Conservation (phyloP, 768 basidiomycete genomes). For the Hemileccinum rubropunctum region DNA sequence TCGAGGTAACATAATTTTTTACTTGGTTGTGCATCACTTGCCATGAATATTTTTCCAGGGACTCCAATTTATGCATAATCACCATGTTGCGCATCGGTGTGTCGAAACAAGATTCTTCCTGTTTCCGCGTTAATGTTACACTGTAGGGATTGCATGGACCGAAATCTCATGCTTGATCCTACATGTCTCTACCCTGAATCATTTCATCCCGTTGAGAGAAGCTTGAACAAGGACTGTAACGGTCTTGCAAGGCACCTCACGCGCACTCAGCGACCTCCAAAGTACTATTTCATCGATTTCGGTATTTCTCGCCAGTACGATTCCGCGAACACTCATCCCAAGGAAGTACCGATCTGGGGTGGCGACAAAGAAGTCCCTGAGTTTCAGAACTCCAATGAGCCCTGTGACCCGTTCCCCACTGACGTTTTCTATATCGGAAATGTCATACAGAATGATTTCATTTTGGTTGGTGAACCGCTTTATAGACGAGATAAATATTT, state of each 20-base stretch:
- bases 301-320: slow-evolving; percentile 34
- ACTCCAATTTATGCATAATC: slow-evolving; percentile 25
- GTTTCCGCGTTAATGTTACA: background rate
- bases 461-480: slow-evolving; percentile 21
- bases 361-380: slow-evolving; percentile 45
- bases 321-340: slow-evolving; percentile 26
- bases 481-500: too few relatives aligned
- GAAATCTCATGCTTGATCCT: slow-evolving; percentile 36
- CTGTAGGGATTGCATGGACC: slow-evolving; percentile 25
- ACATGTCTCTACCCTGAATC: slow-evolving; percentile 22
- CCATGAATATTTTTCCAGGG: slow-evolving; percentile 11
- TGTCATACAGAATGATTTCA: slow-evolving; percentile 30
- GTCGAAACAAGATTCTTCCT: background rate
- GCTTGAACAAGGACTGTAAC: slow-evolving; percentile 16
- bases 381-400: slow-evolving; percentile 23
- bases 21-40: background rate
- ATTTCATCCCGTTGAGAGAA: slow-evolving; percentile 23
- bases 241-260: slow-evolving; percentile 24
- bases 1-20: slow-evolving; percentile 19
- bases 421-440: slow-evolving; percentile 47
- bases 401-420: slow-evolving; percentile 40
- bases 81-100: slow-evolving; percentile 18
- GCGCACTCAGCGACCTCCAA: slow-evolving; percentile 28
- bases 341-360: slow-evolving; percentile 34
- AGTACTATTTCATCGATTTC: slow-evolving; percentile 28